Evolutionary conservation across 805 yeast species (phyloP), one percentile per base, ranked within the genome.

Genomic region (Grigorovia yakushimaensis): DNA sequence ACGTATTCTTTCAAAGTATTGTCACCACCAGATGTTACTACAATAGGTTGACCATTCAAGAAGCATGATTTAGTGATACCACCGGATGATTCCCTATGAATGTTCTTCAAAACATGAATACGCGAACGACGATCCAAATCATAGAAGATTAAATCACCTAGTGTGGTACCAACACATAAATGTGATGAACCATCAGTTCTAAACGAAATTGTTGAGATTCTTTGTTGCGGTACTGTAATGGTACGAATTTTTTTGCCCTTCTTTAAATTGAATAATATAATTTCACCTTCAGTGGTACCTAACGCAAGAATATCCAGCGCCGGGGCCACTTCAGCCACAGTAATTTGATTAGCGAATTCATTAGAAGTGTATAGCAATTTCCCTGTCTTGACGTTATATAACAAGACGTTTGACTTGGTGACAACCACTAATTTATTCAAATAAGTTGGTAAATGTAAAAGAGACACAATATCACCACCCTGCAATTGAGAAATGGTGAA

Each of bases 171-270:
- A 17, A 84, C 80, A 13, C 86, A 94, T 43, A 89, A 55, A 65
- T 89, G 95, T 4, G 94, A 73, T 2, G 82, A 74, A 0, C 94
- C 95, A 63, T 93, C 98, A 2, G 96, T 86, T 66, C 98, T 76
- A 70, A 94, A 91, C 1, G 96, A 84, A 19, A 91, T 55, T 0
- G 94, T 73, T 0, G 74, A 63, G 15, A 77, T 62, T 15, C 73
- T 61, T 46, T 70, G 68, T n/a, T 61, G 54, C 20, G 73, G 62
- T 3, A 70, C 63, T 40, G 65, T 62, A 39, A 77, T 68, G 8
- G 78, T 80, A 55, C 78, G 78, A 40, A 84, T 57, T 3, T 69
- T 64, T 49, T 68, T 75, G 20, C 79, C 93, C 55, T 78, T 81
- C 54, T 77, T 80, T 52, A 93, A 57, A 60, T 94, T 81, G 62